Conservation (phyloP, 345 rosid species). For the Mallotus nudiflorus region DNA sequence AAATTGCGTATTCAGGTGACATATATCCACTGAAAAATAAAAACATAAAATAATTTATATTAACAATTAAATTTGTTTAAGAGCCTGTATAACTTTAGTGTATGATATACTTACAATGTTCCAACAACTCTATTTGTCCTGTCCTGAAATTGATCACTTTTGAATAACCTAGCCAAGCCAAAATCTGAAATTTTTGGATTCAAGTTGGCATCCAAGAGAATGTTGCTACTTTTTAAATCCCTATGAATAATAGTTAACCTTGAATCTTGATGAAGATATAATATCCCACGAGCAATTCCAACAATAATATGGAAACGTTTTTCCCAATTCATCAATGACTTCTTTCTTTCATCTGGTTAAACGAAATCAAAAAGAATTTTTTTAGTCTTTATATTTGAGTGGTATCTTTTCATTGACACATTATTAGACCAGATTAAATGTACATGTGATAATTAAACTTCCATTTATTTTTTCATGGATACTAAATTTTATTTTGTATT, state of each 20-base stretch:
- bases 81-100: too few species aligned
- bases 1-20: conserved; percentile 13
- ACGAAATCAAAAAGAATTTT: background rate
- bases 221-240: conserved; percentile 4
- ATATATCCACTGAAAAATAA: conserved; percentile 16
- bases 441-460: too few species aligned
- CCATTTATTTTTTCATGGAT: too few species aligned
- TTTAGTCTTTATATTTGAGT: too few species aligned
- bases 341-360: conserved; percentile 42
- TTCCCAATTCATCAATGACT: conserved; percentile 42
- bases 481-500: too few species aligned
- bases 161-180: conserved; percentile 11
- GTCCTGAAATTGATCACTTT: background rate
- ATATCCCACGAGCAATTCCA: conserved; percentile 8
- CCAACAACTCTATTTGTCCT: conserved; percentile 11
- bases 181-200: conserved; percentile 22
- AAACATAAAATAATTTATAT: too few species aligned
- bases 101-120: conserved; percentile 13
- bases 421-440: too few species aligned
- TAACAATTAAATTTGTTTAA: too few species aligned
- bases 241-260: background rate
- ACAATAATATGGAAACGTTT: too few species aligned
- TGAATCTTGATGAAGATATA: conserved; percentile 15
- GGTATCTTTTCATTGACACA: too few species aligned
- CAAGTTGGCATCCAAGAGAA: conserved; percentile 9